Evolutionary conservation across 2,329 filamentous ascomycete species (phyloP), one percentile per base, ranked within the genome.

Genomic region (Purpureocillium takamizusanense): DNA sequence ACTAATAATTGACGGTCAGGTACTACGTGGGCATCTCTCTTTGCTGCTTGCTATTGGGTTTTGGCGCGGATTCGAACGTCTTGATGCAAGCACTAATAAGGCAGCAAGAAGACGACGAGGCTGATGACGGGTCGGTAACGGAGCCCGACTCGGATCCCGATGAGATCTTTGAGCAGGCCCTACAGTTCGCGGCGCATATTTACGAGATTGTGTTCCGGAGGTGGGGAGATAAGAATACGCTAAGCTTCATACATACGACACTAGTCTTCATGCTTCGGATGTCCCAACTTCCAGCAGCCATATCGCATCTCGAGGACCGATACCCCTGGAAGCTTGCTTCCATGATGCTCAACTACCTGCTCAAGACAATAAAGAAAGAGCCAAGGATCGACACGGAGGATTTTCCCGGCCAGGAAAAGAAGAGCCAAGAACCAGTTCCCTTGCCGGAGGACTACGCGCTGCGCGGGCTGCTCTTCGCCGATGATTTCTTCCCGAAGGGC

Each of bases 381-480:
- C 51, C 52, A 3, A 52, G 64, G 18, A 59, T 76, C 42, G 59
- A 61, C 25, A 61, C 51, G 23, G 55, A 51, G 1, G 50, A 58
- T 0, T 78, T 83, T 40, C 73, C 74, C 0, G 51, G 59, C 1
- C 61, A 62, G 3, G 64, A 63, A 2, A 62, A 25, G 21, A 25
- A 65, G 23, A 31, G 35, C 3, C 57, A 59, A 2, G 53, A 66
- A 0, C 66, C 65, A 1, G 63, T 69, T 1, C 81, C 82, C 0
- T 54, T 87, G 0, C 79, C 81, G 0, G 83, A 87, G 35, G 83
- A 88, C 43, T 85, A 76, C 46, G 67, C 74, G 0, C 69, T 86
- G 39, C 67, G 79, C 1, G 83, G 83, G 0, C 60, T 84, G 2
- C 54, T 78, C 2, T 85, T 77, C 64, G 63, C 70, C 0, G 66